Base-by-base conservation (phyloP, 352 stramenopile genomes). In the Bremia lactucae region DNA sequence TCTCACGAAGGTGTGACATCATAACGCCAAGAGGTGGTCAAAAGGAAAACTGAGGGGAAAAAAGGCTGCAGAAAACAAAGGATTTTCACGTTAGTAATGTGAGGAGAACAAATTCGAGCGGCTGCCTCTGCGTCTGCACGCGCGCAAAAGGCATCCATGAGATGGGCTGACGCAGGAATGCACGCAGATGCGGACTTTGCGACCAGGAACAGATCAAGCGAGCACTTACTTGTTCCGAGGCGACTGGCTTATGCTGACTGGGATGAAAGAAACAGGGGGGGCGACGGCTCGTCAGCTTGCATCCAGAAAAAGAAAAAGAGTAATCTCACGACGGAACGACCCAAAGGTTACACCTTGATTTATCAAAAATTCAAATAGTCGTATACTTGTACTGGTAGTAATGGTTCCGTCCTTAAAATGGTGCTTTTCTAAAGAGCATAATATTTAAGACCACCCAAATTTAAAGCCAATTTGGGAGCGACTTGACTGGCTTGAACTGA, bases 1-100 rank as follows among this genome's bases (percentile, higher is more conserved):
- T 85, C 44, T 87, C 72, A 69, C 71, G 65, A 46, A 49, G 60
- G 36, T 79, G 65, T 13, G 71, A 73, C 72, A 86, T 87, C 24
- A 11, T 83, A 55, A 36, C 26, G 24, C 11, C 11, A 31, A 13
- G n/a, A 19, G 19, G 25, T 53, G 31, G 31, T 42, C 1, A 4
- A 48, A 36, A 36, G 25, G 16, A 29, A 46, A 52, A 46, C 44
- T 15, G 14, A 20, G 37, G 46, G 37, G 13, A 19, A 55, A 52
- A 49, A 33, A 44, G 43, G 35, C 51, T 62, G 28, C 37, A 51
- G 5, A 26, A 24, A 14, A 25, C n/a, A 33, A 10, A n/a, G 11
- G n/a, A 25, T 20, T 29, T n/a, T 21, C 22, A 46, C 8, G 37
- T 61, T 49, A 59, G 41, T 46, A n/a, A 18, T 10, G 16, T 16